A percentile compares a stretch with the other conserved stretches of the same genome.
Conservation (phyloP, 345 rosid species). For the Durio zibethinus region DNA sequence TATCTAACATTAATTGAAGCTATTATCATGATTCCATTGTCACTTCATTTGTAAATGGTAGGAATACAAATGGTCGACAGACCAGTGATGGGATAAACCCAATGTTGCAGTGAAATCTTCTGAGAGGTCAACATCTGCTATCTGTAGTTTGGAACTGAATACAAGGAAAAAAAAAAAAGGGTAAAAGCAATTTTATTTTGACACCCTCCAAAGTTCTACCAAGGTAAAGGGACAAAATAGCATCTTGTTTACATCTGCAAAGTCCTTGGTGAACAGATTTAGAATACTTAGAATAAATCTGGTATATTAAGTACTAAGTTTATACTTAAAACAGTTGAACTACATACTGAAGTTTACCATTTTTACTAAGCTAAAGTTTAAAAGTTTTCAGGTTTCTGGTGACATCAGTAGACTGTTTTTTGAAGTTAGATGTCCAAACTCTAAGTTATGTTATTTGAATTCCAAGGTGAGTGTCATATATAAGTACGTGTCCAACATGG, state of each 20-base stretch:
- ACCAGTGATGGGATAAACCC: neutral
- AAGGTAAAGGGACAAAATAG: neutral
- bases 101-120: neutral
- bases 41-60: neutral
- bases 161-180: neutral
- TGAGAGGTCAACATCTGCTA: slow-evolving; percentile 7
- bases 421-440: neutral
- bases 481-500: no score
- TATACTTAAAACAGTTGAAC: neutral
- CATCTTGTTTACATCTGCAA: neutral
- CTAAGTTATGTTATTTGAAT: no score
- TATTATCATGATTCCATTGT: neutral
- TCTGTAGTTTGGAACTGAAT: slow-evolving; percentile 1
- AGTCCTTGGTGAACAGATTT: neutral
- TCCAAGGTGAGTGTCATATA: no score
- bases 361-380: neutral
- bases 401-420: neutral
- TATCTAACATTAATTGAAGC: neutral
- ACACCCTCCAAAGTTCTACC: neutral
- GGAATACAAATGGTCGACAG: neutral
- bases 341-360: neutral
- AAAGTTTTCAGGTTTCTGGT: neutral
- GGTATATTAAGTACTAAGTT: neutral
- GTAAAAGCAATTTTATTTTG: neutral
- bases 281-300: neutral